phyloP scores from a whole-genome alignment of 192 early-diverging fungal species.

The Linnemannia zychae region DNA sequence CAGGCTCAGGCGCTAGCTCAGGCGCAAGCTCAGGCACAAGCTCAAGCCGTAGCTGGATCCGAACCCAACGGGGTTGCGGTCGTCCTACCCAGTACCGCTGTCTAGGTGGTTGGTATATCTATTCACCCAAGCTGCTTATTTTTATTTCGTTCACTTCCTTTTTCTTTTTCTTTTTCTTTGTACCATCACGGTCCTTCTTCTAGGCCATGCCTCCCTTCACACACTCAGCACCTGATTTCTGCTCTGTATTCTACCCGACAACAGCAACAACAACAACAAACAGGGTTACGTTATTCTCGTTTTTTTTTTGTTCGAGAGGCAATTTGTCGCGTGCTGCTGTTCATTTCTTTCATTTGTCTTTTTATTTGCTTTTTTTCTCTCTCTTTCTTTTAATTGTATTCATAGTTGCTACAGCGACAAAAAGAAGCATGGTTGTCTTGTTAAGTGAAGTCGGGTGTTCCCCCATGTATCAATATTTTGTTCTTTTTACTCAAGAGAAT shows the following conservation, averaged over 20 bases:
- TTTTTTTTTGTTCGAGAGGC: neutral
- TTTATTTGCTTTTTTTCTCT: neutral
- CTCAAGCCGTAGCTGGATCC: neutral
- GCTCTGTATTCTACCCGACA: conserved; percentile 3
- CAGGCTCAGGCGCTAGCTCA: neutral
- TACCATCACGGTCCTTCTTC: conserved; percentile 4
- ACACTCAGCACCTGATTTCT: neutral
- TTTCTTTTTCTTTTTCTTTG: conserved; percentile 11
- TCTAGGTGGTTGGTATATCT: neutral
- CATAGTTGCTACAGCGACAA: conserved; percentile 3
- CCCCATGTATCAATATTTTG: conserved; percentile 5
- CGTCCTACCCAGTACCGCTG: neutral
- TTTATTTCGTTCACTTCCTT: conserved; percentile 9
- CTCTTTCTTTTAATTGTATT: conserved; percentile 2
- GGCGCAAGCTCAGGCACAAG: neutral
- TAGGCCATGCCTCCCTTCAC: neutral
- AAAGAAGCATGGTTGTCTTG: conserved; percentile 7
- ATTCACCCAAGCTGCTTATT: neutral
- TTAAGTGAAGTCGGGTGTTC: neutral
- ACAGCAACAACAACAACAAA: neutral
- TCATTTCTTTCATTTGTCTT: neutral
- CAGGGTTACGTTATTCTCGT: neutral
- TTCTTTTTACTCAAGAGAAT: conserved; percentile 5
- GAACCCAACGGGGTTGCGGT: neutral
- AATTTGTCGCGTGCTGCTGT: neutral